Base-by-base conservation (phyloP, 257 asterid species). In the Plantago major region DNA sequence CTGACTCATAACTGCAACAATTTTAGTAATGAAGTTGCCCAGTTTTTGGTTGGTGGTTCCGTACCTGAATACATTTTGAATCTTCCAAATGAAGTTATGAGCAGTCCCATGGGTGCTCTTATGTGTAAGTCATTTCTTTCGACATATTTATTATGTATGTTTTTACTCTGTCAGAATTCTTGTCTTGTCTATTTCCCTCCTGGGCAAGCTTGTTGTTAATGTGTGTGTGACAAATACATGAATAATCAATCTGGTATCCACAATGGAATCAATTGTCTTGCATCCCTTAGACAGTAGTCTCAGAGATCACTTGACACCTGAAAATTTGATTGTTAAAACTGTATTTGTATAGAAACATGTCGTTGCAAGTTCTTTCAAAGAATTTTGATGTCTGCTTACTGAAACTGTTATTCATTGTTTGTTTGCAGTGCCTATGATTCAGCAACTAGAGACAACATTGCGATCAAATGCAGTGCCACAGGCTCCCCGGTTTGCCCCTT, bases 31-130 rank as follows among this genome's bases (percentile, higher is more conserved):
- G 99, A 93, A 80, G 87, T 87, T 78, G 84, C 91, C 38, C 96
- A 90, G 82, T 90, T 90, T 73, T 78, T 90, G 56, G 88, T 82
- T 42, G 94, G 95, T 62, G 74, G 79, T 58, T 49, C 85, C 16
- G 82, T 90, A 44, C 98, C 96, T 0, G 95, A 90, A 15, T 80
- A 90, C 76, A 90, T 90, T 61, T 55, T 87, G 74, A 81, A 87
- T 73, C 93, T 90, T 65, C 98, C 98, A 1, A 85, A 80, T 47
- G 97, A 90, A 73, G 95, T 93, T 60, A 63, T 81, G 76, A 78
- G 74, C 83, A 89, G 99, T 68, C 99, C 99, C 53, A 85, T 84
- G 90, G 99, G 97, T 13, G 84, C 96, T 67, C 76, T 89, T 38
- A 74, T 86, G 40, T 16, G 97, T 89, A 72, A 84, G 97, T 77